Evolutionary conservation across 805 yeast species (phyloP).

Genomic region (Huiozyma naganishii): DNA sequence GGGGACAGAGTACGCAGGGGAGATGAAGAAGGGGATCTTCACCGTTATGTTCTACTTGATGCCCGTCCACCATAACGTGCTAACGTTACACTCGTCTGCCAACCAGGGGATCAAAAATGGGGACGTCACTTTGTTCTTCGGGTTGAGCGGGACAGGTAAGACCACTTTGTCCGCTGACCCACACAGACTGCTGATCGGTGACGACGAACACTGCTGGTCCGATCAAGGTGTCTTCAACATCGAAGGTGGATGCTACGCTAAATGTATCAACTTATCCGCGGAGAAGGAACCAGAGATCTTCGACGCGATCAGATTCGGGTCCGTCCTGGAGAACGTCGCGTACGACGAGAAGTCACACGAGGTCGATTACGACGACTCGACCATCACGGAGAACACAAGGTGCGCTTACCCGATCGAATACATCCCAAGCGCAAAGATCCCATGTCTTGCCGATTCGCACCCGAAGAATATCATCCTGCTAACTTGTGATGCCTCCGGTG

Average conservation of each 20-base stretch:
- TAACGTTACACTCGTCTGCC: conserved; percentile 90
- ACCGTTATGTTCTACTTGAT: conserved; percentile 97
- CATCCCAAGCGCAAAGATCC: conserved; percentile 92
- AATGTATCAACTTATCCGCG: conserved; percentile 77
- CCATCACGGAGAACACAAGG: conserved; percentile 94
- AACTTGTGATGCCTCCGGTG: conserved; percentile 98
- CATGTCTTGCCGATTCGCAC: conserved; percentile 81
- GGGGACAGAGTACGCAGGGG: conserved; percentile 99
- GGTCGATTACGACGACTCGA: conserved; percentile 74
- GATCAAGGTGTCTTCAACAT: conserved; percentile 97
- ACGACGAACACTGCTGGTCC: conserved; percentile 99
- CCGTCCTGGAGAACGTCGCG: conserved; percentile 87
- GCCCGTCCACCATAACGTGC: conserved; percentile 87
- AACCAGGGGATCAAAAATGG: conserved; percentile 75
- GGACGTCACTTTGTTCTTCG: conserved; percentile 92
- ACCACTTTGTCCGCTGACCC: conserved; percentile 97
- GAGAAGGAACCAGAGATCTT: conserved; percentile 97
- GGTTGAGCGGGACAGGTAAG: conserved; percentile 96
- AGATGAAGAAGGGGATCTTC: conserved; percentile 98
- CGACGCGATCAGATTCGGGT: conserved; percentile 88
- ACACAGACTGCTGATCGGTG: conserved; percentile 86
- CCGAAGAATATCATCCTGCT: conserved; percentile 86
- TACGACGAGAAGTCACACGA: conserved; percentile 69
- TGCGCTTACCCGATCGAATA: conserved; percentile 97
- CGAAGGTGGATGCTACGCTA: conserved; percentile 99